These are phyloP conservation scores for Plasmodium inui DNA, from an alignment of 169 alveolate genomes.

Conservation along the genomic window DNA sequence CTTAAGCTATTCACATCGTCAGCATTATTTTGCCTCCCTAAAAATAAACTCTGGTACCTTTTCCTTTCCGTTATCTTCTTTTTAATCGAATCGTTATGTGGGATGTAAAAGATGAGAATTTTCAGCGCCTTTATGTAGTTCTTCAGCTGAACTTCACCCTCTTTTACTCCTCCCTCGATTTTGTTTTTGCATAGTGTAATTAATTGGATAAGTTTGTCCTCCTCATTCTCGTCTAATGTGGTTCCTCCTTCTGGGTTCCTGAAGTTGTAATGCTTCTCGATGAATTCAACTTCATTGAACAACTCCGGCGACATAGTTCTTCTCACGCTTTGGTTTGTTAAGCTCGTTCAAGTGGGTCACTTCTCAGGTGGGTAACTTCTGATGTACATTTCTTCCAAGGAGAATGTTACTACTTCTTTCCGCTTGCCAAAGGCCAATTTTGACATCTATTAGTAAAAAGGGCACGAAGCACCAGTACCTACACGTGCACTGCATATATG, in stretches of 20 bases:
- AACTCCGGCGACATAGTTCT: slow-evolving; percentile 17
- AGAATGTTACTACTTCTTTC: background rate
- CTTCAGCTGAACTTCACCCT: background rate
- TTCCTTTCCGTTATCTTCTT: slow-evolving; percentile 58
- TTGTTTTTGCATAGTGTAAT: slow-evolving; percentile 4
- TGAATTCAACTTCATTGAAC: slow-evolving; percentile 29
- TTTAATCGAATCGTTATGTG: slow-evolving; percentile 41
- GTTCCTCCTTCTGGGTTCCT: background rate
- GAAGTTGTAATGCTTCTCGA: slow-evolving; percentile 38
- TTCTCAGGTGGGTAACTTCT: background rate
- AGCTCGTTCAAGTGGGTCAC: background rate
- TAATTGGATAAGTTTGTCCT: slow-evolving; percentile 29
- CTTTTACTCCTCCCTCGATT: slow-evolving; percentile 22
- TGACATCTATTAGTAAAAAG: background rate
- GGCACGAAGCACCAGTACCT: background rate
- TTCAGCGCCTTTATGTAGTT: slow-evolving; percentile 53
- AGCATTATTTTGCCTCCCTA: slow-evolving; percentile 2
- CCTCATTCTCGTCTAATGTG: slow-evolving; percentile 56
- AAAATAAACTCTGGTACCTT: slow-evolving; percentile 15
- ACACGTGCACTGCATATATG: background rate
- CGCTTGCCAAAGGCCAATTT: background rate
- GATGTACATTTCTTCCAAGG: background rate
- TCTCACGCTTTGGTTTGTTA: background rate
- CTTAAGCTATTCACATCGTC: background rate
- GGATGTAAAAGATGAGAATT: slow-evolving; percentile 39